Evolutionary conservation across 805 yeast species (phyloP).

Genomic region (Saccharomycopsis sp.): DNA sequence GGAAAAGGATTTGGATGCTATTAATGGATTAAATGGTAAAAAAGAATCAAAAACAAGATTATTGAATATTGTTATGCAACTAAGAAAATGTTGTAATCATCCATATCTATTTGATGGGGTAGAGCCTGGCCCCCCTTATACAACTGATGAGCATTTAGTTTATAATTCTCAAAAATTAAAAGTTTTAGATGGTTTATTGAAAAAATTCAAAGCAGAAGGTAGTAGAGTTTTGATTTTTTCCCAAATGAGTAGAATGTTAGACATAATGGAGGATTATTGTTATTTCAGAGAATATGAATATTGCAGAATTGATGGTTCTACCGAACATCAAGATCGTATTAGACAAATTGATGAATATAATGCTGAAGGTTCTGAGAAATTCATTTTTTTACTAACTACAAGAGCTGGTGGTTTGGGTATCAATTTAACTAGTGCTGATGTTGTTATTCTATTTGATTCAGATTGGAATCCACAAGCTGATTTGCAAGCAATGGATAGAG

Average conservation of each 20-base stretch:
- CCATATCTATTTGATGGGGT: slow-evolving; percentile 83
- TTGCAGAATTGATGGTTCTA: slow-evolving; percentile 76
- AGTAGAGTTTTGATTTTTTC: slow-evolving; percentile 71
- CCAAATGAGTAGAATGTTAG: slow-evolving; percentile 77
- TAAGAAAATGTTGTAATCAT: slow-evolving; percentile 78
- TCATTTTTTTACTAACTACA: slow-evolving; percentile 67
- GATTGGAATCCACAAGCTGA: slow-evolving; percentile 91
- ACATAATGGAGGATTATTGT: slow-evolving; percentile 73
- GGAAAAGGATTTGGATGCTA: slow-evolving; percentile 77
- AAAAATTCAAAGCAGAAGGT: slow-evolving; percentile 54
- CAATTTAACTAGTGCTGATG: slow-evolving; percentile 70
- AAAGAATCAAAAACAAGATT: slow-evolving; percentile 68
- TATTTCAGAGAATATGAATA: slow-evolving; percentile 57
- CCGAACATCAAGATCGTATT: slow-evolving; percentile 70
- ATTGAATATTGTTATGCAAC: slow-evolving; percentile 73
- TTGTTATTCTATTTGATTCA: slow-evolving; percentile 65
- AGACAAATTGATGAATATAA: slow-evolving; percentile 71
- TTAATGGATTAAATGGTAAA: slow-evolving; percentile 70
- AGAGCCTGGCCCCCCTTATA: slow-evolving; percentile 82
- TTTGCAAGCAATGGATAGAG: slow-evolving; percentile 84
- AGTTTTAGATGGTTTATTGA: slow-evolving; percentile 57
- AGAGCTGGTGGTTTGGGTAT: slow-evolving; percentile 90
- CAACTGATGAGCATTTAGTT: slow-evolving; percentile 76
- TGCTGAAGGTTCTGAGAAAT: slow-evolving; percentile 61
- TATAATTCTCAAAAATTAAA: slow-evolving; percentile 64